Conservation (phyloP, 352 stramenopile genomes). For the Phytopythium montanum region DNA sequence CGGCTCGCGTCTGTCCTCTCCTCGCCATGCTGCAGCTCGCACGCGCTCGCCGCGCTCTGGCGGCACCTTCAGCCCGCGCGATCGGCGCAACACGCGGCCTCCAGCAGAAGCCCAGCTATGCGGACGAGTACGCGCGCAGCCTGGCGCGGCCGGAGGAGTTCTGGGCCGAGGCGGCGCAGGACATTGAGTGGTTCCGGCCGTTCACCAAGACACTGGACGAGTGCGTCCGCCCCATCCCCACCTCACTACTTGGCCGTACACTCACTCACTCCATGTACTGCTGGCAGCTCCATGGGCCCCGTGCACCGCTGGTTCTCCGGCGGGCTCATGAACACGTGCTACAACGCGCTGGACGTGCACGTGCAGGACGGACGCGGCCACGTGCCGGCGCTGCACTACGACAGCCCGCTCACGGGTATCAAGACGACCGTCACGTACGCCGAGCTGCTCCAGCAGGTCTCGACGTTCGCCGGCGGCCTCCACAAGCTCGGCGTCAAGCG, state of each 20-base stretch:
- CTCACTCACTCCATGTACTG: background rate
- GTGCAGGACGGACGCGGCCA: conserved; percentile 47
- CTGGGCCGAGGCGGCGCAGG: conserved; percentile 44
- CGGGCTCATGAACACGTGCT: conserved; percentile 67
- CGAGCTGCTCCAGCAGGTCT: conserved; percentile 70
- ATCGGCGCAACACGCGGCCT: background rate
- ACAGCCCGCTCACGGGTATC: conserved; percentile 53
- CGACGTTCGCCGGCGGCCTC: conserved; percentile 55
- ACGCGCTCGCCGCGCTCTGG: background rate
- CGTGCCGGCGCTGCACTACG: conserved; percentile 46
- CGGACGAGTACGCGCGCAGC: conserved; percentile 36
- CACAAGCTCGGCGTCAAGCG: conserved; percentile 55
- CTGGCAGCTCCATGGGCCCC: conserved; percentile 22
- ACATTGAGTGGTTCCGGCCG: conserved; percentile 54
- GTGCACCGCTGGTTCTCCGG: conserved; percentile 50
- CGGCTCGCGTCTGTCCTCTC: background rate
- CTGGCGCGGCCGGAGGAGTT: conserved; percentile 42
- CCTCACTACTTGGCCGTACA: background rate
- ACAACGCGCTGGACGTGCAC: conserved; percentile 61
- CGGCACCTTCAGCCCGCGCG: background rate
- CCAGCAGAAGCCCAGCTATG: conserved; percentile 30
- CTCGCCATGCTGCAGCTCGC: conserved; percentile 1
- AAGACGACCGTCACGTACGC: conserved; percentile 68
- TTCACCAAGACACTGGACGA: conserved; percentile 39
- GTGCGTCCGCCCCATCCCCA: conserved; percentile 14